Conservation (phyloP, 176 grass and related monocot species). For the Poa annua region DNA sequence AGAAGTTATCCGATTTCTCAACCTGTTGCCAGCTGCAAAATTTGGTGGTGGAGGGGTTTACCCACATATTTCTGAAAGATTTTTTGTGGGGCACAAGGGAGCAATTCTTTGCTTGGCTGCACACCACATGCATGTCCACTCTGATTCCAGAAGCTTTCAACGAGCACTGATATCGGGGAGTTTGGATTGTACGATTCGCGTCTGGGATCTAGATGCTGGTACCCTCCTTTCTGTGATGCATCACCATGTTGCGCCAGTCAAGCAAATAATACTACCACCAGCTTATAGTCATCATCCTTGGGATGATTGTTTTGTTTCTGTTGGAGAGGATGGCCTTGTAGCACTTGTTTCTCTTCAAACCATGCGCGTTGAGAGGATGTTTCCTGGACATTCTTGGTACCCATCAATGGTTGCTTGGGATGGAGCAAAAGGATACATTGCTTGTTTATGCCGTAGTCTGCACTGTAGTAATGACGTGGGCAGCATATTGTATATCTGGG, state of each 20-base stretch:
- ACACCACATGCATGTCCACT: constrained; percentile 61
- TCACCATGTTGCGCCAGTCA: constrained; percentile 80
- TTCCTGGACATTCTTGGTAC: constrained; percentile 80
- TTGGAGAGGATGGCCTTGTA: constrained; percentile 86
- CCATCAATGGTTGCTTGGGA: constrained; percentile 94
- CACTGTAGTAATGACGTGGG: constrained; percentile 58
- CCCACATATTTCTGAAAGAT: constrained; percentile 76
- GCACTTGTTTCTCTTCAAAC: constrained; percentile 88
- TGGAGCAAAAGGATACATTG: constrained; percentile 88
- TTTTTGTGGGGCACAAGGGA: constrained; percentile 81
- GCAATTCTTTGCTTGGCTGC: constrained; percentile 89
- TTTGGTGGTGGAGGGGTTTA: constrained; percentile 65
- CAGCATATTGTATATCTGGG: constrained; percentile 86
- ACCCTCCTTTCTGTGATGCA: constrained; percentile 75
- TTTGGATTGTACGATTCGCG: constrained; percentile 68
- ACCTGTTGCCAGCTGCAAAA: constrained; percentile 54
- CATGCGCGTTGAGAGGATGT: constrained; percentile 89
- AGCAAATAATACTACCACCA: constrained; percentile 85
- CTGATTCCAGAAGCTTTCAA: constrained; percentile 51
- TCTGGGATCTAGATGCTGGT: constrained; percentile 84
- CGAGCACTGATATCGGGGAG: constrained; percentile 81
- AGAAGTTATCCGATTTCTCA: constrained; percentile 83
- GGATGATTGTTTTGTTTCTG: constrained; percentile 91
- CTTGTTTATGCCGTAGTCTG: constrained; percentile 82
- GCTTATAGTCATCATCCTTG: constrained; percentile 67